Conservation (phyloP, 208 protist species). For the Leishmania guyanensis region DNA sequence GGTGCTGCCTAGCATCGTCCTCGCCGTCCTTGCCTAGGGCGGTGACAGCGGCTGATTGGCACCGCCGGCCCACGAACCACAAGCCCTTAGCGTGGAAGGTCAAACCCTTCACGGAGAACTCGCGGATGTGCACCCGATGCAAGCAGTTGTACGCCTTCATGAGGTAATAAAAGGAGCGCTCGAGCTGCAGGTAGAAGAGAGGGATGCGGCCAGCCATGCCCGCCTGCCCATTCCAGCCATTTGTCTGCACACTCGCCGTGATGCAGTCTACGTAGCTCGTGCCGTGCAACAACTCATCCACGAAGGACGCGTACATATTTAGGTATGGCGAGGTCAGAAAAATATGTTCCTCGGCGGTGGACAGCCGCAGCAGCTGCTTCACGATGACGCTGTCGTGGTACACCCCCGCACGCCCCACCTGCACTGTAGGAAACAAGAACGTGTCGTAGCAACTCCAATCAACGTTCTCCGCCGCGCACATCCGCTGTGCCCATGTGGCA, state of each 20-base stretch:
- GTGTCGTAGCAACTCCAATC: conserved; percentile 52
- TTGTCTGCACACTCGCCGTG: conserved; percentile 73
- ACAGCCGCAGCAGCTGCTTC: conserved; percentile 45
- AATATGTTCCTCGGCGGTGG: conserved; percentile 45
- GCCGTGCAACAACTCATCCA: conserved; percentile 50
- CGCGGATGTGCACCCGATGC: conserved; percentile 57
- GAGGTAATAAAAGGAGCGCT: conserved; percentile 76
- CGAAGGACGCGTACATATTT: conserved; percentile 74
- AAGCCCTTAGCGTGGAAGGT: conserved; percentile 91
- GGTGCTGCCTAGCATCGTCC: neutral
- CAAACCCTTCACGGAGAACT: conserved; percentile 63
- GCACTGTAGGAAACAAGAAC: conserved; percentile 80
- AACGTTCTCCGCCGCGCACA: conserved; percentile 13
- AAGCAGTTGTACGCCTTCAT: conserved; percentile 56
- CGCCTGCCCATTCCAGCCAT: conserved; percentile 70
- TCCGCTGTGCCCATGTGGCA: conserved; percentile 30
- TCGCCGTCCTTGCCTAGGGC: neutral
- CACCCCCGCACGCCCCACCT: conserved; percentile 62
- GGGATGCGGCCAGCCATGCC: conserved; percentile 78
- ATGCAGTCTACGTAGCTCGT: conserved; percentile 53
- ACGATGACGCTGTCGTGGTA: conserved; percentile 71
- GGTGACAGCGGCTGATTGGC: neutral
- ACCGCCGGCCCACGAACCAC: conserved; percentile 49
- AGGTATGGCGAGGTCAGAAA: conserved; percentile 85
- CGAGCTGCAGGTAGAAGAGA: conserved; percentile 83